Conservation (phyloP, 2,329 filamentous ascomycete species). For the Aspergillus sp. region DNA sequence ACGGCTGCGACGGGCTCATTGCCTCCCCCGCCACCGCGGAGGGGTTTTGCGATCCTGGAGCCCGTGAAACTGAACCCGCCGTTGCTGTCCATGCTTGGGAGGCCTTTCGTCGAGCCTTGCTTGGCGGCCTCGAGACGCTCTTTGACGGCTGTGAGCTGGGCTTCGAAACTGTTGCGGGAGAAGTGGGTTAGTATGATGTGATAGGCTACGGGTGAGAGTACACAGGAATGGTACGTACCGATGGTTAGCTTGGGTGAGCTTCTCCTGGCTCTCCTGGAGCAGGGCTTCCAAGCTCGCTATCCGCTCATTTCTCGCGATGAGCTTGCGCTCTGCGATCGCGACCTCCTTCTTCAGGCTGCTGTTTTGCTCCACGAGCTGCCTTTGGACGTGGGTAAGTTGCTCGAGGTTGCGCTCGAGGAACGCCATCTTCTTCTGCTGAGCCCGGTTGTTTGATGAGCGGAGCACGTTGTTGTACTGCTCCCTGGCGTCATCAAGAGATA, state of each 20-base stretch:
- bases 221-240: conserved; percentile 62
- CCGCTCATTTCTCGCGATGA: conserved; percentile 93
- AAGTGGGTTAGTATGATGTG: conserved; percentile 13
- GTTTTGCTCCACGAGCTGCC: conserved; percentile 97
- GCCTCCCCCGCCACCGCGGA: conserved; percentile 51
- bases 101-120: conserved; percentile 80
- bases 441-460: conserved; percentile 93
- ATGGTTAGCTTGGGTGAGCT: conserved; percentile 94
- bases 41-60: conserved; percentile 63
- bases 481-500: conserved; percentile 92
- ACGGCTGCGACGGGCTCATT: conserved; percentile 44
- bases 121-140: conserved; percentile 96
- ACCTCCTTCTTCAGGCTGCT: conserved; percentile 98
- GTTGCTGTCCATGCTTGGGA: conserved; percentile 64
- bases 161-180: conserved; percentile 73
- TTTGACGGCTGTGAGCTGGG: conserved; percentile 94
- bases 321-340: conserved; percentile 94
- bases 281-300: conserved; percentile 91
- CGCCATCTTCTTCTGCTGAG: conserved; percentile 99
- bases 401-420: conserved; percentile 98
- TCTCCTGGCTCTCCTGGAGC: conserved; percentile 96
- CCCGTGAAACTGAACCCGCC: conserved; percentile 71
- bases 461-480: conserved; percentile 99
- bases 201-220: neutral
- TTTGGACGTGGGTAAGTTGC: conserved; percentile 94